Evolutionary conservation across 441 rosid genomes (phyloP).

Genomic region (Corymbia citriodora): DNA sequence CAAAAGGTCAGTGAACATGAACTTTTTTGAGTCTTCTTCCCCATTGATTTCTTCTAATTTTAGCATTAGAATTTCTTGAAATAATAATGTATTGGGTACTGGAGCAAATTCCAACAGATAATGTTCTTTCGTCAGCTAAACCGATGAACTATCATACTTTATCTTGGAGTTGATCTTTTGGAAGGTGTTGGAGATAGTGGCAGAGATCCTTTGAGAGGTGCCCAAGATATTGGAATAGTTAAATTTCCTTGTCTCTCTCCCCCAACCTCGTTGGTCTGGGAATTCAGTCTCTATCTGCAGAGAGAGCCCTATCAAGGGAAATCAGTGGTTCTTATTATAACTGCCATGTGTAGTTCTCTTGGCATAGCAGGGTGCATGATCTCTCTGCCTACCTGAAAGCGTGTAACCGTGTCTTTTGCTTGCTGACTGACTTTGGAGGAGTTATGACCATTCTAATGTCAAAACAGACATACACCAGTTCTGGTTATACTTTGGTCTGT

Average conservation of each 20-base stretch:
- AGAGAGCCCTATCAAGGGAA: neutral
- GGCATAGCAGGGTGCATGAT: neutral
- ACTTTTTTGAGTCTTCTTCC: neutral
- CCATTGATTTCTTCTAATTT: neutral
- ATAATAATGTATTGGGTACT: neutral
- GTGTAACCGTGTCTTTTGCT: neutral
- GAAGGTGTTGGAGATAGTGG: neutral
- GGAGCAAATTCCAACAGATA: neutral
- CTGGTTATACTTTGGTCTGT: neutral
- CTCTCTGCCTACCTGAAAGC: neutral
- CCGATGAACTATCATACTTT: neutral
- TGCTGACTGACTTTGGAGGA: neutral
- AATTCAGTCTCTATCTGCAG: neutral
- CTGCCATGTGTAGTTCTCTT: neutral
- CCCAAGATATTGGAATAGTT: neutral
- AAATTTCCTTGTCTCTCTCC: neutral
- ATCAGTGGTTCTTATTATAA: neutral
- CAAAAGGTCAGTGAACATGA: constrained; percentile 54
- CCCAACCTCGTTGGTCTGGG: neutral
- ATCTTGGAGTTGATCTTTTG: neutral
- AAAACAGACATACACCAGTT: neutral
- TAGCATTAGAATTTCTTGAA: neutral
- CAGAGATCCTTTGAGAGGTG: neutral
- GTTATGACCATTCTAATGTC: neutral
- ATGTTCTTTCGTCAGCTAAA: neutral